Percentiles rank a stretch among this genome's conserved stretches.
phyloP scores from a whole-genome alignment of 805 yeast genomes.

The Scheffersomyces ergatensis region DNA sequence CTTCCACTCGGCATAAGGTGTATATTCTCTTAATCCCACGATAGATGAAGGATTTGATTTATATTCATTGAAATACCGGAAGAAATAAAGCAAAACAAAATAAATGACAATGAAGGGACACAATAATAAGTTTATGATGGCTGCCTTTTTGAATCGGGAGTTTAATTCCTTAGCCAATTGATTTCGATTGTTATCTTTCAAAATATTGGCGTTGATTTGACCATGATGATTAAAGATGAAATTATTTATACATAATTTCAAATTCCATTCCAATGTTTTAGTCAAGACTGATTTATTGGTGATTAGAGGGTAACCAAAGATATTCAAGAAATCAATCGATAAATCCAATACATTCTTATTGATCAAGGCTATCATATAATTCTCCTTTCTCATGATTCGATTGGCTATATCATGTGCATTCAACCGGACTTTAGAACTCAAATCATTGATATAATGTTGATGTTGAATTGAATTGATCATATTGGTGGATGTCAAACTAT shows the following conservation, averaged over 20 bases:
- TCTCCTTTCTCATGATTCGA: conserved; percentile 92
- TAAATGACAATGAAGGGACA: conserved; percentile 87
- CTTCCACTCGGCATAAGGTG: conserved; percentile 95
- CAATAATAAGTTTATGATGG: conserved; percentile 73
- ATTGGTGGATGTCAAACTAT: conserved; percentile 57
- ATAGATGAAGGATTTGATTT: conserved; percentile 83
- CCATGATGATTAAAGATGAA: conserved; percentile 83
- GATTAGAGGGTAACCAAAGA: conserved; percentile 7
- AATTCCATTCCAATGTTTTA: conserved; percentile 90
- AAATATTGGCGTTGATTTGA: conserved; percentile 66
- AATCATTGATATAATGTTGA: conserved; percentile 41
- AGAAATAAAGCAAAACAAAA: conserved; percentile 78
- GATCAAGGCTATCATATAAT: conserved; percentile 85
- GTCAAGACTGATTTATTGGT: conserved; percentile 52
- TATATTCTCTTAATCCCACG: conserved; percentile 70
- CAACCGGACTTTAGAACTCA: conserved; percentile 68
- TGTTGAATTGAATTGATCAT: conserved; percentile 14
- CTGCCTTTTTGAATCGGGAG: conserved; percentile 84
- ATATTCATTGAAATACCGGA: conserved; percentile 90
- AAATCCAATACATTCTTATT: conserved; percentile 74
- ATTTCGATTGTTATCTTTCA: conserved; percentile 69
- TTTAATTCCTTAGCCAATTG: conserved; percentile 65
- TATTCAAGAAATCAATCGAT: conserved; percentile 32
- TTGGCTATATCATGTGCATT: conserved; percentile 96
- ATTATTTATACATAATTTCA: conserved; percentile 83